These are phyloP conservation scores for Penicillium egyptiacum DNA, from an alignment of 495 filamentous ascomycete genomes.

Conservation along the genomic window DNA sequence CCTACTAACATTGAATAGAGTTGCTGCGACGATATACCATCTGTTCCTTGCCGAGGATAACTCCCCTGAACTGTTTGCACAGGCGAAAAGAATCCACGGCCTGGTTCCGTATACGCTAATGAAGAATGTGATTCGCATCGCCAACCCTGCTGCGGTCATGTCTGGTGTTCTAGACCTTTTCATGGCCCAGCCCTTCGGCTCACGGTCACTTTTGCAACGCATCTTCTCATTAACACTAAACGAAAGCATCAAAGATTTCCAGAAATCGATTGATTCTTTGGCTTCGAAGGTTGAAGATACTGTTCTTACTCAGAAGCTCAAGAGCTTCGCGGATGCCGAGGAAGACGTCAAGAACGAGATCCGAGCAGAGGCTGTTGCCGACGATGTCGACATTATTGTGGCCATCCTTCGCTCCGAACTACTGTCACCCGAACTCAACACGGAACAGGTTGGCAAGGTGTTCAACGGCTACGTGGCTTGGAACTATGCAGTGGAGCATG, in stretches of 20 bases:
- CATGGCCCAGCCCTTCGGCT: slow-evolving; percentile 89
- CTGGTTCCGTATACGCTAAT: slow-evolving; percentile 87
- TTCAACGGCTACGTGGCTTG: slow-evolving; percentile 97
- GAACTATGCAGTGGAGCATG: slow-evolving; percentile 89
- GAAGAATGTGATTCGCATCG: slow-evolving; percentile 95
- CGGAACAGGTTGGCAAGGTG: slow-evolving; percentile 74
- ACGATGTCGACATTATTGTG: slow-evolving; percentile 80
- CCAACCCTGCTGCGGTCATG: slow-evolving; percentile 97
- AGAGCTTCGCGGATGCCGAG: slow-evolving; percentile 69
- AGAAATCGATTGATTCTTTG: slow-evolving; percentile 79
- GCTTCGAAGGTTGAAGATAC: slow-evolving; percentile 71
- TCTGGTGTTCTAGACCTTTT: slow-evolving; percentile 88
- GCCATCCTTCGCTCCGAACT: slow-evolving; percentile 74
- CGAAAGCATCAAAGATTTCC: slow-evolving; percentile 81
- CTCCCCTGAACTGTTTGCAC: slow-evolving; percentile 91
- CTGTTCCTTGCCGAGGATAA: slow-evolving; percentile 98
- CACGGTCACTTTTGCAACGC: slow-evolving; percentile 84
- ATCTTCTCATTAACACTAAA: slow-evolving; percentile 90
- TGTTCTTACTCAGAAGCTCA: slow-evolving; percentile 78
- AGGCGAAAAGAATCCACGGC: slow-evolving; percentile 89
- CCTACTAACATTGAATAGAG: slow-evolving; percentile 41
- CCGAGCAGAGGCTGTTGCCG: slow-evolving; percentile 64
- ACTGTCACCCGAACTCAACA: slow-evolving; percentile 63
- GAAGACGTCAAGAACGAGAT: slow-evolving; percentile 73
- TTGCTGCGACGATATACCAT: slow-evolving; percentile 95